A percentile compares a stretch with the other conserved stretches of the same genome.
Evolutionary conservation across 495 filamentous ascomycete species (phyloP).

Genomic region (Aspergillus indologenus): DNA sequence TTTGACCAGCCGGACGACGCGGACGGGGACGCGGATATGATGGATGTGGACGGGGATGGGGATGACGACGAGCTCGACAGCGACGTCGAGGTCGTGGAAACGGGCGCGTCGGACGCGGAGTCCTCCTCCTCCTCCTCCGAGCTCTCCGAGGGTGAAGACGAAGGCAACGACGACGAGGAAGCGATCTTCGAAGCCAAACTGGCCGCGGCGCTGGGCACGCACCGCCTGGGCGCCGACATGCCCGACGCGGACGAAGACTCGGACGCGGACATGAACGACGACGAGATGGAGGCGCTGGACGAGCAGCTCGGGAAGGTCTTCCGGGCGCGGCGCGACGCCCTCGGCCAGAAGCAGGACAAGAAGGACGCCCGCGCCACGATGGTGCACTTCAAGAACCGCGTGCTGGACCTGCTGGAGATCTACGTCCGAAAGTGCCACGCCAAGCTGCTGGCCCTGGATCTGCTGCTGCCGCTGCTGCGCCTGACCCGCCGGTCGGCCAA

Average conservation of each 20-base stretch:
- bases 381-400: conserved; percentile 89
- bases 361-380: conserved; percentile 87
- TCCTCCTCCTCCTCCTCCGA: too few relatives aligned
- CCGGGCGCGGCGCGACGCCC: conserved; percentile 60
- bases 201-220: conserved; percentile 66
- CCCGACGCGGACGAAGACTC: conserved; percentile 55
- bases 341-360: conserved; percentile 71
- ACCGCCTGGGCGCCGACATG: conserved; percentile 53
- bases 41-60: conserved; percentile 23
- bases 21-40: conserved; percentile 45
- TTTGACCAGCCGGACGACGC: conserved; percentile 78
- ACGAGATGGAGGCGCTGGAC: conserved; percentile 91
- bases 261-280: conserved; percentile 84
- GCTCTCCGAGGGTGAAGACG: conserved; percentile 45
- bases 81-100: conserved; percentile 43
- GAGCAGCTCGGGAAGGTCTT: conserved; percentile 78
- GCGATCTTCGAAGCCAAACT: conserved; percentile 75
- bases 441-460: conserved; percentile 59
- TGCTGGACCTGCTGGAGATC: conserved; percentile 82
- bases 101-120: conserved; percentile 30
- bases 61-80: conserved; percentile 31
- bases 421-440: conserved; percentile 77
- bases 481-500: conserved; percentile 60
- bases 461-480: conserved; percentile 64
- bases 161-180: conserved; percentile 47